Base-by-base conservation (phyloP, 2,329 filamentous ascomycete genomes). In the Pseudopyricularia cyperi region DNA sequence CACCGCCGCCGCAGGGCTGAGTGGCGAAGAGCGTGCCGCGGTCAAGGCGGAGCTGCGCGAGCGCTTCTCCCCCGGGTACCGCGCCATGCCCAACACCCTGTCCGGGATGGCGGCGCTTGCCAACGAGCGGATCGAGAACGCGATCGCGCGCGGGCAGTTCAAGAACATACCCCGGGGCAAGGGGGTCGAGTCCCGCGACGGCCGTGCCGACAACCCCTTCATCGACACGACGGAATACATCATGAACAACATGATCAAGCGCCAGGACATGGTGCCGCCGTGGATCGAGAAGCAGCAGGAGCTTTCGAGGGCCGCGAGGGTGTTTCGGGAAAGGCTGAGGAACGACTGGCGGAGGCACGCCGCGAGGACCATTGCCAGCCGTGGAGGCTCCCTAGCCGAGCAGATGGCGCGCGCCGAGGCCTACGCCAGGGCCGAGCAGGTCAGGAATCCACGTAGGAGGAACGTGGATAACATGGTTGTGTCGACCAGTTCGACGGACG, bases 281-380 rank as follows among this genome's bases (percentile, higher is more conserved):
- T 98, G 93, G 93, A 97, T 98, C 54, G 93, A 98, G 68, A 97
- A 96, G 68, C 93, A 98, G 65, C 91, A 97, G 63, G 89, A 96
- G 61, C 71, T 97, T 6, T 76, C 82, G 11, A 81, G 79, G 55
- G 77, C 86, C 0, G 77, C 83, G 1, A 76, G 73, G 12, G 73
- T 75, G 1, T 96, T 98, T 62, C 78, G 93, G 2, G 69, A 73
- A 2, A 73, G 88, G n/a, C 63, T 97, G 55, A 74, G 90, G 34
- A 79, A 75, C 39, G 89, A 95, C 59, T 97, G 91, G 91, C 82
- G 79, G 63, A 76, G 89, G 34, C 87, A 95, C 66, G 88, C 86
- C 5, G 83, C 88, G 1, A 73, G 87, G 49, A 77, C 82, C 59
- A 94, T 97, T 57, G 75, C 89, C 1, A 85, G 85, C 54, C 74